phyloP scores from a whole-genome alignment of 441 rosid species.

The Populus hybrid region DNA sequence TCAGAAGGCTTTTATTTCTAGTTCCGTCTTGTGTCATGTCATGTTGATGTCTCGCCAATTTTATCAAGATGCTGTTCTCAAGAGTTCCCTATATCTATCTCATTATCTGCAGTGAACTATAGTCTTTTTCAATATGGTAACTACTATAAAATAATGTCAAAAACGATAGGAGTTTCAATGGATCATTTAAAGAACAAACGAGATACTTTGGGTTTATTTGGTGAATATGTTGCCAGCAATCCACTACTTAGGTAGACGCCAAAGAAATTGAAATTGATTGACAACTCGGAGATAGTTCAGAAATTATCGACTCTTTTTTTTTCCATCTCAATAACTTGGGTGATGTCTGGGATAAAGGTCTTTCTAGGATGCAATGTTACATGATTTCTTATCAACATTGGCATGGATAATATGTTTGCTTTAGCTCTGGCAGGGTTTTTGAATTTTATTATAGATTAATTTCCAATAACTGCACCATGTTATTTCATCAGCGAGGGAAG shows the following conservation, averaged over 20 bases:
- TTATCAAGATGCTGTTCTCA: neutral
- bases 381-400: neutral
- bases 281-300: neutral
- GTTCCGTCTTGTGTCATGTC: too few species aligned
- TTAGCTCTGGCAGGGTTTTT: neutral
- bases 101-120: neutral
- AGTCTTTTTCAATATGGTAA: neutral
- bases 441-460: neutral
- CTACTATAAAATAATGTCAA: too few species aligned
- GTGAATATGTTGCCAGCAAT: neutral
- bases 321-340: neutral
- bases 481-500: neutral
- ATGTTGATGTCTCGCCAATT: neutral
- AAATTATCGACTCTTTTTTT: neutral
- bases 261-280: neutral
- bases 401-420: neutral
- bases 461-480: neutral
- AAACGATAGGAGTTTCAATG: neutral
- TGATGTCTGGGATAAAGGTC: neutral
- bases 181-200: neutral
- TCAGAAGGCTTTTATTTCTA: too few species aligned
- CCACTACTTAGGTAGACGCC: neutral
- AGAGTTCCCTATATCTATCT: neutral
- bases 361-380: neutral
- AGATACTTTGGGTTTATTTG: neutral